phyloP scores from a whole-genome alignment of 108 stramenopile species.

The Asterionellopsis glacialis region DNA sequence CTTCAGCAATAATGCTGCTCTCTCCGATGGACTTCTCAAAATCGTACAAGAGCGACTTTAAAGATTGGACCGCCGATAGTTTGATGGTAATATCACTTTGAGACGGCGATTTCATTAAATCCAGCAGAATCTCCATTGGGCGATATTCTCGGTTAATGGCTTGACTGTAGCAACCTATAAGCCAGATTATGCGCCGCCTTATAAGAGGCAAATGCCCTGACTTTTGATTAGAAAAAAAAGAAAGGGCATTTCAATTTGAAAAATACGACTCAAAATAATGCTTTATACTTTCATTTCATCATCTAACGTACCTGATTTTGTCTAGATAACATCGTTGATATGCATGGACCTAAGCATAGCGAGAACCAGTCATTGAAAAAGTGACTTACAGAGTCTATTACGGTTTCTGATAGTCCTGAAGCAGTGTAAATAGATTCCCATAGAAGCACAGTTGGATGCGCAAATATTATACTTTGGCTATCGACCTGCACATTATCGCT shows the following conservation, averaged over 20 bases:
- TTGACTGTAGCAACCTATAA: not conserved
- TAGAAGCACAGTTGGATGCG: conserved; percentile 2
- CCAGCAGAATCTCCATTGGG: not conserved
- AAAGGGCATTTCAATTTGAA: no score
- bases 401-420: not conserved
- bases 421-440: conserved; percentile 1
- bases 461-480: not conserved
- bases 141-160: not conserved
- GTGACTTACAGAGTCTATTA: not conserved
- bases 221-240: no score
- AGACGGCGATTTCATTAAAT: not conserved
- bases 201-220: not conserved
- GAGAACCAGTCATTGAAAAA: not conserved
- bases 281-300: no score
- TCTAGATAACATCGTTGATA: no score
- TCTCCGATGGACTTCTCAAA: not conserved
- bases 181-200: conserved; percentile 1
- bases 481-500: not conserved
- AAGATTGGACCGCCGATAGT: not conserved
- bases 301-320: no score
- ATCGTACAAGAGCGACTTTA: not conserved
- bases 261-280: no score
- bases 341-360: not conserved
- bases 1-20: not conserved
- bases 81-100: not conserved